These are phyloP conservation scores for Herpetomonas tarakana DNA, from an alignment of 208 protist species.

Conservation along the genomic window DNA sequence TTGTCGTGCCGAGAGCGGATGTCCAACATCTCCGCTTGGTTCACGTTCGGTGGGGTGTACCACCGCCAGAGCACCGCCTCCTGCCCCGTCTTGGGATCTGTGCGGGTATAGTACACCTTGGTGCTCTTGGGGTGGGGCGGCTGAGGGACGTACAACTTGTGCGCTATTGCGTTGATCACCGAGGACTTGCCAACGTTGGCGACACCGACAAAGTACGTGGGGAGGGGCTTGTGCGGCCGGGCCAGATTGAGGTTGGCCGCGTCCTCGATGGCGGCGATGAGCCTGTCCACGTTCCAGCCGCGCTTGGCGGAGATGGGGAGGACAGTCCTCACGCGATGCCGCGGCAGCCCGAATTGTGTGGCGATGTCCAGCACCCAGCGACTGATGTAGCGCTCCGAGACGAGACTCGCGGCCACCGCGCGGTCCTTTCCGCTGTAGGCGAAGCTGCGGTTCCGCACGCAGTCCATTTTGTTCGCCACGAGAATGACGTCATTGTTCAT, in stretches of 20 bases:
- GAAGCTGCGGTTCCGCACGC: constrained; percentile 80
- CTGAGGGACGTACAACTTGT: constrained; percentile 80
- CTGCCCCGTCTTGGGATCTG: constrained; percentile 43
- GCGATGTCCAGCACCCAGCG: constrained; percentile 85
- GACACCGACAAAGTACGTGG: constrained; percentile 87
- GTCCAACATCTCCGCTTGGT: constrained; percentile 88
- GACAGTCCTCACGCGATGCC: constrained; percentile 67
- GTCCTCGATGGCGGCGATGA: constrained; percentile 70
- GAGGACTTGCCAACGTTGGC: constrained; percentile 93
- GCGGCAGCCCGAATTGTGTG: constrained; percentile 72
- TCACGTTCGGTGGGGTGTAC: constrained; percentile 88
- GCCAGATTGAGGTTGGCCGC: constrained; percentile 77
- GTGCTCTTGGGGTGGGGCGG: constrained; percentile 85
- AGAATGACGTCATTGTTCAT: constrained; percentile 93
- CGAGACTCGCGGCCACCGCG: constrained; percentile 58
- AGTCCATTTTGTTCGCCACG: constrained; percentile 92
- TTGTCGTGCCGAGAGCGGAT: constrained; percentile 84
- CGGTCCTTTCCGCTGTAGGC: constrained; percentile 75
- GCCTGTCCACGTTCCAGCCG: constrained; percentile 84
- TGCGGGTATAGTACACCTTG: constrained; percentile 85
- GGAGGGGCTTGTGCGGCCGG: constrained; percentile 64
- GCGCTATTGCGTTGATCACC: constrained; percentile 89
- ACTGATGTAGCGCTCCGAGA: constrained; percentile 71
- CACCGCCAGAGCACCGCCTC: constrained; percentile 85
- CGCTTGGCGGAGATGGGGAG: constrained; percentile 86